These are phyloP conservation scores for Sporothrix luriei DNA, from an alignment of 2,329 filamentous ascomycete genomes.

Conservation along the genomic window DNA sequence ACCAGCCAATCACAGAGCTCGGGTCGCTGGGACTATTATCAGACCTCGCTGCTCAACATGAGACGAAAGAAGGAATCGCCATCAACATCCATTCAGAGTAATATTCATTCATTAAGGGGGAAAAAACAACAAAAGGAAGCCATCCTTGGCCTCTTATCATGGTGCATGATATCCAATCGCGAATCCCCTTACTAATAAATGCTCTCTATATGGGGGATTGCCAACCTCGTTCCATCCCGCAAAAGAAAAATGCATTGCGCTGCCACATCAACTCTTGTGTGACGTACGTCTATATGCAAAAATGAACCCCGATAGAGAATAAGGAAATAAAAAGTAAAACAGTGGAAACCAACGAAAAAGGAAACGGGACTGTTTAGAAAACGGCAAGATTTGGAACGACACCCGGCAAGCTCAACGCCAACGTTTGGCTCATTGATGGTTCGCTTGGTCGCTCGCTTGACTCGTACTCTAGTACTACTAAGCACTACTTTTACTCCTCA, in stretches of 20 bases:
- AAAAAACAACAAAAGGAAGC: neutral
- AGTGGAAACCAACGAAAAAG: neutral
- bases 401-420: conserved; percentile 21
- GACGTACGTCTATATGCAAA: conserved; percentile 19
- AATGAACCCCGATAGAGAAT: neutral
- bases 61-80: neutral
- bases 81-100: neutral
- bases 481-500: conserved; percentile 41
- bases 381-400: conserved; percentile 17
- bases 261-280: conserved; percentile 17
- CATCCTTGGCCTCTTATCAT: conserved; percentile 19
- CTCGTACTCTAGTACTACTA: neutral
- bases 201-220: neutral
- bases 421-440: neutral
- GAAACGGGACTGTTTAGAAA: neutral
- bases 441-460: conserved; percentile 11
- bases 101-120: neutral
- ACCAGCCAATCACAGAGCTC: conserved; percentile 19
- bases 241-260: neutral
- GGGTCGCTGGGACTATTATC: neutral
- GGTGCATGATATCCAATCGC: neutral
- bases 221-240: neutral
- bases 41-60: neutral
- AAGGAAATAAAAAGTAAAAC: neutral
- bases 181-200: neutral